phyloP scores from a whole-genome alignment of 345 rosid species.

The Arabis hirsuta region DNA sequence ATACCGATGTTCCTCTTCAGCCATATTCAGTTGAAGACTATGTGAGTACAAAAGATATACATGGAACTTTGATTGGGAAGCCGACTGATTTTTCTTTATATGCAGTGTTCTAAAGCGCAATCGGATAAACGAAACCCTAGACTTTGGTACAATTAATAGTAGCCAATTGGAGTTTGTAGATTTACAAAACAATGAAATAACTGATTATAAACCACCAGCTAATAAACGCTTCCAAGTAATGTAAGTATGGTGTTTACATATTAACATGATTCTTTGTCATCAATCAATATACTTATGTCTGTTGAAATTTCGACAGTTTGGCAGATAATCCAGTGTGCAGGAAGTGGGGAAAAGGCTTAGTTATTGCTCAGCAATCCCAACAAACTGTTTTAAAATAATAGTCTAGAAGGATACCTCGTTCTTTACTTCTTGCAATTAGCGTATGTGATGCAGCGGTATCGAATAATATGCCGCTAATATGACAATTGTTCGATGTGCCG shows the following conservation, averaged over 20 bases:
- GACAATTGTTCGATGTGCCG: too few species aligned
- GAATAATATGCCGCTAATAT: too few species aligned
- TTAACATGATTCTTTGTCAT: not conserved
- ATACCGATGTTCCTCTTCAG: conserved; percentile 59
- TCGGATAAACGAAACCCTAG: conserved; percentile 55
- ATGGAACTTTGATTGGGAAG: not conserved
- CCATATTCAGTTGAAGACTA: conserved; percentile 60
- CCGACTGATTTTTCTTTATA: not conserved
- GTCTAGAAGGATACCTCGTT: too few species aligned
- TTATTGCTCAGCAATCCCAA: too few species aligned
- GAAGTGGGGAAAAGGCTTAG: conserved; percentile 41
- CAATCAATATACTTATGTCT: not conserved
- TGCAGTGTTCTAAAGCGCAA: conserved; percentile 59
- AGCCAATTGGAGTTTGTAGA: conserved; percentile 57
- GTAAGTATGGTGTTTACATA: conserved; percentile 47
- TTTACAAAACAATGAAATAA: conserved; percentile 57
- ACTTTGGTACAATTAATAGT: conserved; percentile 53
- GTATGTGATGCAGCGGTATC: too few species aligned
- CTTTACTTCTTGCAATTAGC: too few species aligned
- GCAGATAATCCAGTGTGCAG: conserved; percentile 62
- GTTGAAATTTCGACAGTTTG: conserved; percentile 57
- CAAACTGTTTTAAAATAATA: too few species aligned
- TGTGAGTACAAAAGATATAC: conserved; percentile 52
- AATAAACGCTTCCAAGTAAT: conserved; percentile 41
- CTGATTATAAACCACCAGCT: conserved; percentile 28